phyloP scores from a whole-genome alignment of 2,329 filamentous ascomycete genomes.

The Cladophialophora chaetospira region DNA sequence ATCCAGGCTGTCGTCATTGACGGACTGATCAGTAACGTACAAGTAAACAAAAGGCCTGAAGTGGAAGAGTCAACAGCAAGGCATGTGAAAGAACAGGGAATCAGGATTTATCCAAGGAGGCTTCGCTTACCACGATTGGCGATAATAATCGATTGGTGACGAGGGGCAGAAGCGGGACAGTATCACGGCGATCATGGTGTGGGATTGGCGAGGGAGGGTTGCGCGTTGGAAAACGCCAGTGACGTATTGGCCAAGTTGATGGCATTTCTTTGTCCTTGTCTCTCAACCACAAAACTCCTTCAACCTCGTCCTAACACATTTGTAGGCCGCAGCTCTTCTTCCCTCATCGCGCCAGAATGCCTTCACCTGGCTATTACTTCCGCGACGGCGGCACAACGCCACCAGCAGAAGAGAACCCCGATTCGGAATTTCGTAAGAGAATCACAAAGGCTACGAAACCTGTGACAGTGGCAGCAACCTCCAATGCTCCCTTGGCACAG shows the following conservation, averaged over 20 bases:
- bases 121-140: conserved; percentile 7
- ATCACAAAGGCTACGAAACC: conserved; percentile 24
- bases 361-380: conserved; percentile 38
- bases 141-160: conserved; percentile 13
- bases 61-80: neutral
- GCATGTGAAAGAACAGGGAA: neutral
- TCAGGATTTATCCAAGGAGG: neutral
- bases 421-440: conserved; percentile 28
- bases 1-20: neutral
- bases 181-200: neutral
- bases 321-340: neutral
- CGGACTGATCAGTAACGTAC: neutral
- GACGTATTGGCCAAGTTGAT: conserved; percentile 7
- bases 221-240: neutral
- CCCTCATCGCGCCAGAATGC: conserved; percentile 29
- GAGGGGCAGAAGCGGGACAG: neutral
- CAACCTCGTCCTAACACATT: neutral
- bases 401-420: conserved; percentile 26
- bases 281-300: neutral
- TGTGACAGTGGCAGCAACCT: conserved; percentile 18
- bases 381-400: conserved; percentile 38
- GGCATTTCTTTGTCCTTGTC: neutral
- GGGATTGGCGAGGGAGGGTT: neutral
- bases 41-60: neutral
- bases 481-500: conserved; percentile 30